A percentile compares a stretch with the other conserved stretches of the same genome.
Conservation (phyloP, 169 alveolate species). For the Plasmodium fragile region DNA sequence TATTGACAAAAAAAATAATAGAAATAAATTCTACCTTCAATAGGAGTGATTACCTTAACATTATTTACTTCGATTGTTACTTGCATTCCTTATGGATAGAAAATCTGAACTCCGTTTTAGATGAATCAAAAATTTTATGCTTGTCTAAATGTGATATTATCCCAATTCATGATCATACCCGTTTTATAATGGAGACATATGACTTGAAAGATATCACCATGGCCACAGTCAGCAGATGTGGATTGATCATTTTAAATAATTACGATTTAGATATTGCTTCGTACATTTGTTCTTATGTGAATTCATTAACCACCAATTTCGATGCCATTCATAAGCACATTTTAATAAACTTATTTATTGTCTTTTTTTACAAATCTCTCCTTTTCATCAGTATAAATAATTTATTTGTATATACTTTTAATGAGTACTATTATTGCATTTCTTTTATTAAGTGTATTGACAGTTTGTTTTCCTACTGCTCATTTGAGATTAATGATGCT, state of each 20-base stretch:
- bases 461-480: conserved; percentile 61
- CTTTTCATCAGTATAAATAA: conserved; percentile 52
- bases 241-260: conserved; percentile 97
- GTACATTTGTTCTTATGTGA: conserved; percentile 65
- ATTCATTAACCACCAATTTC: conserved; percentile 44
- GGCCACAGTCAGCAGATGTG: conserved; percentile 99
- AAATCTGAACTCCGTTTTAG: conserved; percentile 97
- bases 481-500: conserved; percentile 53
- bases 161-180: conserved; percentile 88
- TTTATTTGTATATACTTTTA: conserved; percentile 59
- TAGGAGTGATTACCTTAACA: conserved; percentile 89
- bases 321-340: conserved; percentile 74
- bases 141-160: conserved; percentile 97
- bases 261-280: conserved; percentile 89
- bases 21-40: conserved; percentile 63
- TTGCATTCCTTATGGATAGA: conserved; percentile 99
- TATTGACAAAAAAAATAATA: conserved; percentile 76
- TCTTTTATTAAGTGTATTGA: conserved; percentile 59
- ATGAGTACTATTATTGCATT: conserved; percentile 71
- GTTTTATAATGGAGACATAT: conserved; percentile 93
- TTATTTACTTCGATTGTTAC: conserved; percentile 99
- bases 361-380: conserved; percentile 44
- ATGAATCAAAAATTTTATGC: conserved; percentile 97
- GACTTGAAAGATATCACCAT: conserved; percentile 96
- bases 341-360: conserved; percentile 57